These are phyloP conservation scores for Monoraphidium neglectum DNA, from an alignment of 139 green algal species.

Conservation along the genomic window DNA sequence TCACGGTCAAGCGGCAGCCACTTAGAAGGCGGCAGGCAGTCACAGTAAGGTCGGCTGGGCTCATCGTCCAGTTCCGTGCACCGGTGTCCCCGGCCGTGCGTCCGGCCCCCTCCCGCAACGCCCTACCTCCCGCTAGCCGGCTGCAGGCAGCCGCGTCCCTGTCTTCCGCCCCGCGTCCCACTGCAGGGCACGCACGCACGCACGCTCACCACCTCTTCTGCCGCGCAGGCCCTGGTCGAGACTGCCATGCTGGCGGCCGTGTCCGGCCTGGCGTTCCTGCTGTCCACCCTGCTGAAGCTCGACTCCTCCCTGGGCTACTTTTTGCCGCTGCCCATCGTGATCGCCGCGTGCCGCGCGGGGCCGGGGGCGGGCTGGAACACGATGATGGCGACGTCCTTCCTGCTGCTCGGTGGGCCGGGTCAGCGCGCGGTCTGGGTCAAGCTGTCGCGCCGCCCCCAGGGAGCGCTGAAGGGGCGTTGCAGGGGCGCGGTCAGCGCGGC, in stretches of 20 bases:
- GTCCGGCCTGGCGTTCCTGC: conserved; percentile 70
- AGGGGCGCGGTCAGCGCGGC: too few species aligned
- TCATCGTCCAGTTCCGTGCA: too few species aligned
- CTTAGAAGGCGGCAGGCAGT: too few species aligned
- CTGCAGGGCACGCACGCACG: too few species aligned
- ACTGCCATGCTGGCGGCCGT: conserved; percentile 91
- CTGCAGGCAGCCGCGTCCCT: too few species aligned
- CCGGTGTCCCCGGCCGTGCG: too few species aligned
- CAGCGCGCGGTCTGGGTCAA: not conserved
- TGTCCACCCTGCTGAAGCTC: conserved; percentile 77
- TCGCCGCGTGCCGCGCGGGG: conserved; percentile 69
- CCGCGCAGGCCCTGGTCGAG: conserved; percentile 77
- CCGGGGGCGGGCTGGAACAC: conserved; percentile 55
- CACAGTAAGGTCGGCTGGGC: too few species aligned
- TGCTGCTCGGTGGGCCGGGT: conserved; percentile 71
- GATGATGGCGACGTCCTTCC: conserved; percentile 68
- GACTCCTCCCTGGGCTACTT: conserved; percentile 83
- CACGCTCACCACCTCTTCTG: not conserved
- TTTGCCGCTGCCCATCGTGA: conserved; percentile 79
- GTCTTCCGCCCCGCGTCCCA: too few species aligned
- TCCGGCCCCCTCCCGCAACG: too few species aligned
- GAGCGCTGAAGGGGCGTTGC: not conserved
- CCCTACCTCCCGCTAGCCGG: too few species aligned
- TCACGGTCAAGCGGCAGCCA: too few species aligned
- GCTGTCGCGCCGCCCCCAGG: not conserved